These are phyloP conservation scores for Suhomyces bokatorum DNA, from an alignment of 1,139 yeast species.

Conservation along the genomic window DNA sequence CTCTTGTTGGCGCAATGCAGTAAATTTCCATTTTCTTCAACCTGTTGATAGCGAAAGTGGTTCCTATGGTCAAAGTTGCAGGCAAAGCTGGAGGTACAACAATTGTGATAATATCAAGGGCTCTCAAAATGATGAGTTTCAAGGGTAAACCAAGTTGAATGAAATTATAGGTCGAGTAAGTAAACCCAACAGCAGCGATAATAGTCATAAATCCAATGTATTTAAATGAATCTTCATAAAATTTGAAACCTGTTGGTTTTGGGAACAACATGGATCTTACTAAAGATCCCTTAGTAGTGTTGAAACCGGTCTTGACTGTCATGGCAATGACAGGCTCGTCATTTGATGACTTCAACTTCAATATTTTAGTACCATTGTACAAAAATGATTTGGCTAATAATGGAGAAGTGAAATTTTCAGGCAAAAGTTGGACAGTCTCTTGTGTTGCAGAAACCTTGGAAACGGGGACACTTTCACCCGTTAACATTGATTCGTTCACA, in stretches of 20 bases:
- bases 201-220: conserved; percentile 93
- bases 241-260: conserved; percentile 89
- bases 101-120: conserved; percentile 89
- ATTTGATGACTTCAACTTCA: conserved; percentile 68
- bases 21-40: conserved; percentile 65
- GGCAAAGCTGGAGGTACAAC: conserved; percentile 99
- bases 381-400: conserved; percentile 71
- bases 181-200: conserved; percentile 82
- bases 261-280: conserved; percentile 96
- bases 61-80: conserved; percentile 94
- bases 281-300: conserved; percentile 94
- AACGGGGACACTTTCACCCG: conserved; percentile 98
- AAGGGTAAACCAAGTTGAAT: conserved; percentile 71
- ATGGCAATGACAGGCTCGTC: conserved; percentile 83
- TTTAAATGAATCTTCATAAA: conserved; percentile 89
- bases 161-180: conserved; percentile 80
- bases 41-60: conserved; percentile 84
- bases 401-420: conserved; percentile 63
- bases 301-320: conserved; percentile 87
- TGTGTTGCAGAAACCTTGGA: conserved; percentile 70
- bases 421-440: conserved; percentile 57
- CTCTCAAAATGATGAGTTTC: conserved; percentile 75
- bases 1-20: conserved; percentile 91
- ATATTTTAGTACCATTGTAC: conserved; percentile 84
- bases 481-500: conserved; percentile 91